These are phyloP conservation scores for Yarrowia sp. DNA, from an alignment of 805 yeast genomes.

Conservation along the genomic window DNA sequence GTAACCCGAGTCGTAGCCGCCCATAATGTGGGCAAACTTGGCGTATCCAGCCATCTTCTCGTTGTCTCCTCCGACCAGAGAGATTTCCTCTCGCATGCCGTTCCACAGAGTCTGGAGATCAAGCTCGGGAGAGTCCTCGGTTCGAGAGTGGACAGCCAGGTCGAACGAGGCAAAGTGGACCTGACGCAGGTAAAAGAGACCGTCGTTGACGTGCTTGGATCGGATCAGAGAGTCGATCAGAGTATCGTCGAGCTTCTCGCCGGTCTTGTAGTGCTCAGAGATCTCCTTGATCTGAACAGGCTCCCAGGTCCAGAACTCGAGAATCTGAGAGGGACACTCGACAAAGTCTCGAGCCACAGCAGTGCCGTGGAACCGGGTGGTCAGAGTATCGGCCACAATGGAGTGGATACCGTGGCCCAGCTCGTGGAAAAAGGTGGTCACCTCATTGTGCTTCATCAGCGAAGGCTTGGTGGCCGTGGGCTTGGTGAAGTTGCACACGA, in stretches of 20 bases:
- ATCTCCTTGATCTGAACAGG: slow-evolving; percentile 62
- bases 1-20: slow-evolving; percentile 86
- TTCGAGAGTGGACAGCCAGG: slow-evolving; percentile 64
- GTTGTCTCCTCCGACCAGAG: slow-evolving; percentile 64
- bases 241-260: slow-evolving; percentile 63
- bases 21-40: slow-evolving; percentile 79
- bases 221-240: slow-evolving; percentile 64
- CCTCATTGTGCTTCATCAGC: slow-evolving; percentile 76
- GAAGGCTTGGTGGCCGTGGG: slow-evolving; percentile 75
- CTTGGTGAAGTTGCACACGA: slow-evolving; percentile 85
- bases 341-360: slow-evolving; percentile 85
- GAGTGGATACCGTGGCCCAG: slow-evolving; percentile 89
- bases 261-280: slow-evolving; percentile 67
- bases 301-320: slow-evolving; percentile 90
- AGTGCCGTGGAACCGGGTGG: slow-evolving; percentile 76
- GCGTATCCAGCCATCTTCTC: slow-evolving; percentile 69
- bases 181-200: slow-evolving; percentile 74
- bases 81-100: slow-evolving; percentile 65
- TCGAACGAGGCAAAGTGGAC: slow-evolving; percentile 81
- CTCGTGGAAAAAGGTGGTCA: slow-evolving; percentile 86
- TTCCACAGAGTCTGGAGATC: slow-evolving; percentile 71
- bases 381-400: slow-evolving; percentile 68
- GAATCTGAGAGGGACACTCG: slow-evolving; percentile 89
- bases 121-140: slow-evolving; percentile 46
- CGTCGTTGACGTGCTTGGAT: slow-evolving; percentile 80